A percentile compares a stretch with the other conserved stretches of the same genome.
These are phyloP conservation scores for Kwoniella mangroviensis DNA, from an alignment of 768 basidiomycete genomes.

Conservation along the genomic window DNA sequence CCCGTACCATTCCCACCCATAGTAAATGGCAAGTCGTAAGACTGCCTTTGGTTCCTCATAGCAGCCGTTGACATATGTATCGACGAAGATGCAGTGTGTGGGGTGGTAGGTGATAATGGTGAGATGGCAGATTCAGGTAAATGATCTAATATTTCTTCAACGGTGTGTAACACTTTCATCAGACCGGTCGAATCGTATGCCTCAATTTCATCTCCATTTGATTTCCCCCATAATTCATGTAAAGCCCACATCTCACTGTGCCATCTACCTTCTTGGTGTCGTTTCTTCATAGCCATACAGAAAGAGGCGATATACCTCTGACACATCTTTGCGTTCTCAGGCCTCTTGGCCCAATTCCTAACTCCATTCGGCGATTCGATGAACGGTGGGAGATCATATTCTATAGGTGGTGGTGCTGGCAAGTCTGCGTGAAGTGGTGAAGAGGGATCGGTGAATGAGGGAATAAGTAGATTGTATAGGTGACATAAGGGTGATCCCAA, in stretches of 20 bases:
- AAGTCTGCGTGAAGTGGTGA: conserved; percentile 33
- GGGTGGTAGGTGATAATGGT: conserved; percentile 57
- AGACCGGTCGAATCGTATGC: conserved; percentile 72
- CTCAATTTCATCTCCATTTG: conserved; percentile 71
- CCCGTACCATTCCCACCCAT: conserved; percentile 47
- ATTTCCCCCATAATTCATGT: conserved; percentile 83
- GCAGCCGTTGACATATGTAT: conserved; percentile 3
- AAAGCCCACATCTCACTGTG: conserved; percentile 82
- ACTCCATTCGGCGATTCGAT: conserved; percentile 46
- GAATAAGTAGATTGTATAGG: conserved; percentile 83
- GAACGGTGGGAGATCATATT: conserved; percentile 52
- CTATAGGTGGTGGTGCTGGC: conserved; percentile 36
- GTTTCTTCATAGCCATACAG: conserved; percentile 79
- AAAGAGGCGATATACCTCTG: conserved; percentile 91
- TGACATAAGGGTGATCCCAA: conserved; percentile 92
- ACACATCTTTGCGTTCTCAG: conserved; percentile 76
- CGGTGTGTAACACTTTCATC: conserved; percentile 73
- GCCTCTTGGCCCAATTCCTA: conserved; percentile 56
- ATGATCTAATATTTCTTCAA: conserved; percentile 57
- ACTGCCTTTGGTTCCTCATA: conserved; percentile 28
- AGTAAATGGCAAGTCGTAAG: conserved; percentile 48
- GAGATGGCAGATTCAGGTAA: conserved; percentile 52
- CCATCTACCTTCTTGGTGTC: conserved; percentile 67
- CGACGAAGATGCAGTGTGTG: conserved; percentile 26
- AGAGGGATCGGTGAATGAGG: conserved; percentile 47